Evolutionary conservation across 805 yeast genomes (phyloP).

Genomic region (Blastobotrys muscicola): DNA sequence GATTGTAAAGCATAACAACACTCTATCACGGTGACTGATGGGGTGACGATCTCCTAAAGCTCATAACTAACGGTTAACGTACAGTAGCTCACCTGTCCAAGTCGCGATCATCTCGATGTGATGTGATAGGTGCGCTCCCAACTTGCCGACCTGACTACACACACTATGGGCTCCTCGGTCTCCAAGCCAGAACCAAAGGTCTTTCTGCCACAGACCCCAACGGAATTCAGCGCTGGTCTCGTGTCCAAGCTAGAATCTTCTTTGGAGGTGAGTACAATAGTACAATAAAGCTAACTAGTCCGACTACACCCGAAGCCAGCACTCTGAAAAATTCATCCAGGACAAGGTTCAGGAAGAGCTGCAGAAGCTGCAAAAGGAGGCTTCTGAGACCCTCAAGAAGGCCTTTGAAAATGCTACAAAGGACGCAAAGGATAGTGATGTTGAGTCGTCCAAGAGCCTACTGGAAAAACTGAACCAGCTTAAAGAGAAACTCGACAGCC

Average conservation of each 20-base stretch:
- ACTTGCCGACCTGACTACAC: no score
- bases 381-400: conserved; percentile 19
- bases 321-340: conserved; percentile 26
- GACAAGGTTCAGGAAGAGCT: conserved; percentile 27
- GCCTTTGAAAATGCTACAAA: conserved; percentile 11
- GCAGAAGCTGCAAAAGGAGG: conserved; percentile 23
- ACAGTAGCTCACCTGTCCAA: no score
- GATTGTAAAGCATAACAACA: no score
- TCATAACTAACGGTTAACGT: no score
- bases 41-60: no score
- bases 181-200: conserved; percentile 14
- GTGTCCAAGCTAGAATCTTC: conserved; percentile 25
- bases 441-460: conserved; percentile 15
- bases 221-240: conserved; percentile 25
- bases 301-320: conserved; percentile 29
- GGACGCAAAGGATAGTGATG: conserved; percentile 14
- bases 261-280: conserved; percentile 18
- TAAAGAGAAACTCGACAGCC: conserved; percentile 21
- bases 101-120: no score
- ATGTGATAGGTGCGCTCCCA: no score
- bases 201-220: conserved; percentile 26
- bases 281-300: conserved; percentile 15
- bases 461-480: conserved; percentile 22
- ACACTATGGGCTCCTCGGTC: conserved; percentile 1
- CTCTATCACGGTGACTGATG: no score